Percentiles rank a stretch among this genome's conserved stretches.
phyloP scores from a whole-genome alignment of 148 eudicot species.

The Tetragonia tetragonoides region DNA sequence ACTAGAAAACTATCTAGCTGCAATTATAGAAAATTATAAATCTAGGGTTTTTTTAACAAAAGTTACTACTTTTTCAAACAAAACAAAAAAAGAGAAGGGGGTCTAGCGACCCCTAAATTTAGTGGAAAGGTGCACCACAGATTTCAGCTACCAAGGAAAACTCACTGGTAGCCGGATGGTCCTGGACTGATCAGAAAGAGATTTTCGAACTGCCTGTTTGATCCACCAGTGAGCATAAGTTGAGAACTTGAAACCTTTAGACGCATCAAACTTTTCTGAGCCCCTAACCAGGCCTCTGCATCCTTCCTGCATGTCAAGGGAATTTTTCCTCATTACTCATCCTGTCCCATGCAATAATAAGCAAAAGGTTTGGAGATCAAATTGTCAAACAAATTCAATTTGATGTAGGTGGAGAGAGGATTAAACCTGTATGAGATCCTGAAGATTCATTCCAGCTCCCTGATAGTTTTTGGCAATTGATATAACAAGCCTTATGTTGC shows the following conservation, averaged over 20 bases:
- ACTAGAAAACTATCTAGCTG: too few species aligned
- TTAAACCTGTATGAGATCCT: constrained; percentile 92
- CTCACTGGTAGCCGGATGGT: constrained; percentile 85
- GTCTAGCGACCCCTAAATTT: too few species aligned
- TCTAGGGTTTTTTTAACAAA: too few species aligned
- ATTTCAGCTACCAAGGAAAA: neutral
- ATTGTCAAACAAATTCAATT: neutral
- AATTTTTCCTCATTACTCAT: neutral
- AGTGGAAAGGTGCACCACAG: too few species aligned
- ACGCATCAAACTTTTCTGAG: constrained; percentile 92
- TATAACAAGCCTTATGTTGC: constrained; percentile 91
- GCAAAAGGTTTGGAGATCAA: neutral
- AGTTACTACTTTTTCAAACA: too few species aligned
- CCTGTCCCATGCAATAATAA: constrained; percentile 1
- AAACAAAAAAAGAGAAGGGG: too few species aligned
- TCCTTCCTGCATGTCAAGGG: constrained; percentile 66
- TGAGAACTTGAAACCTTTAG: constrained; percentile 92
- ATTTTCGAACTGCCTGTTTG: constrained; percentile 86
- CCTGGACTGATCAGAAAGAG: constrained; percentile 80
- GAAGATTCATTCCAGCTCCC: constrained; percentile 81
- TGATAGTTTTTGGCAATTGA: constrained; percentile 90
- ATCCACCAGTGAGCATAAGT: constrained; percentile 99
- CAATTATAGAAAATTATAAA: too few species aligned
- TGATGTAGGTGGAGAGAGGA: constrained; percentile 4
- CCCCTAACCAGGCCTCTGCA: constrained; percentile 85